phyloP scores from a whole-genome alignment of 2,329 filamentous ascomycete genomes.

The Cryphonectria naterciae region DNA sequence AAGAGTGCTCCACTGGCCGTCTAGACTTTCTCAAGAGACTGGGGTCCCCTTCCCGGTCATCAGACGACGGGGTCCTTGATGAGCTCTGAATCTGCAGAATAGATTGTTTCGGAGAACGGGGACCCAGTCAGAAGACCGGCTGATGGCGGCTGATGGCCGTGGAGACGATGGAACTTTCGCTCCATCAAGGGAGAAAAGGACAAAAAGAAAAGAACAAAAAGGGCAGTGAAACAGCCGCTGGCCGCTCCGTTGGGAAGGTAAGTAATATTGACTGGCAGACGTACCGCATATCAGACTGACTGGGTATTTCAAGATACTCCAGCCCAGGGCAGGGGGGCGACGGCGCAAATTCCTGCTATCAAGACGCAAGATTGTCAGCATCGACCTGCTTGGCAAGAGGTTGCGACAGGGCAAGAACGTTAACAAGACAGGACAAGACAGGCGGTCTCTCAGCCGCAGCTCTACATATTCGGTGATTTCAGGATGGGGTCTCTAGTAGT shows the following conservation, averaged over 20 bases:
- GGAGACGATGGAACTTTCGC: neutral
- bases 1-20: slow-evolving; percentile 19
- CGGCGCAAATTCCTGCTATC: slow-evolving; percentile 59
- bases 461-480: slow-evolving; percentile 24
- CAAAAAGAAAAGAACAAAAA: neutral
- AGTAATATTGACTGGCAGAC: slow-evolving; percentile 35
- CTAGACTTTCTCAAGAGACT: slow-evolving; percentile 14
- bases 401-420: slow-evolving; percentile 7
- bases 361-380: slow-evolving; percentile 35
- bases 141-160: neutral
- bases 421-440: neutral
- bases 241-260: too few species aligned
- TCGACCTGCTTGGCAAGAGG: slow-evolving; percentile 25
- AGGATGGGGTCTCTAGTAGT: slow-evolving; percentile 10
- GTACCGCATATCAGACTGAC: slow-evolving; percentile 60
- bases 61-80: neutral
- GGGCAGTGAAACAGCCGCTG: neutral
- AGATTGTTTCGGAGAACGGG: neutral
- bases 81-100: neutral
- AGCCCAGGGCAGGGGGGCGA: slow-evolving; percentile 55
- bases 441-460: slow-evolving; percentile 1
- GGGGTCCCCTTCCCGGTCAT: neutral
- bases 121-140: neutral
- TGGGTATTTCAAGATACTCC: slow-evolving; percentile 58
- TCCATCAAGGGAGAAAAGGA: neutral